A percentile compares a stretch with the other conserved stretches of the same genome.
Evolutionary conservation across 2,329 filamentous ascomycete genomes (phyloP).

Genomic region (Pseudopyrenochaeta lycopersici): DNA sequence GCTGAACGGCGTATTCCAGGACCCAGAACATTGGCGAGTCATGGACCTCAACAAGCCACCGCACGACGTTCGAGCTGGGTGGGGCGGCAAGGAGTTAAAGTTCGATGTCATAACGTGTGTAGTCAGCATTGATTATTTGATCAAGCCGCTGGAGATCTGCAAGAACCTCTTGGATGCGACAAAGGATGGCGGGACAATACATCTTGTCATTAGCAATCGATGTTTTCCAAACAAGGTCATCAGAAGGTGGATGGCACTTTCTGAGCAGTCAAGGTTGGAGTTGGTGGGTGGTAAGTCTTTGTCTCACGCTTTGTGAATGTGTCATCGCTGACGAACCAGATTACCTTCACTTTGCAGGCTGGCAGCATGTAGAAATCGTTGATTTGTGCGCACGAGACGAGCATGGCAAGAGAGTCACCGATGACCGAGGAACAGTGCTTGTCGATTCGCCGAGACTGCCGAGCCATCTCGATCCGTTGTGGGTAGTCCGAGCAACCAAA

Average conservation of each 20-base stretch:
- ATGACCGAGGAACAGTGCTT: slow-evolving; percentile 30
- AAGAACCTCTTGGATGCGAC: slow-evolving; percentile 51
- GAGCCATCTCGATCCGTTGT: slow-evolving; percentile 36
- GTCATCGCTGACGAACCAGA: slow-evolving; percentile 27
- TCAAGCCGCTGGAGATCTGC: slow-evolving; percentile 57
- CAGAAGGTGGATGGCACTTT: slow-evolving; percentile 56
- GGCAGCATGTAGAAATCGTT: slow-evolving; percentile 63
- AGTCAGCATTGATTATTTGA: slow-evolving; percentile 63
- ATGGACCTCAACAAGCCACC: slow-evolving; percentile 55
- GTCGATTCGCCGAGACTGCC: slow-evolving; percentile 17
- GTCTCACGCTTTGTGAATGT: not conserved
- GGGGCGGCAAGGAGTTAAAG: slow-evolving; percentile 8
- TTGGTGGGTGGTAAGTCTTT: slow-evolving; percentile 56
- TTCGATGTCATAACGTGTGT: slow-evolving; percentile 61
- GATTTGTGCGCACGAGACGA: slow-evolving; percentile 56
- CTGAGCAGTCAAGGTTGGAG: slow-evolving; percentile 56
- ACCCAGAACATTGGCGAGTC: slow-evolving; percentile 40
- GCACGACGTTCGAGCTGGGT: slow-evolving; percentile 37
- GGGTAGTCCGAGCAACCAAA: slow-evolving; percentile 33
- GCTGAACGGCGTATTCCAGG: slow-evolving; percentile 47
- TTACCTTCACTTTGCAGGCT: slow-evolving; percentile 62
- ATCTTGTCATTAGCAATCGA: slow-evolving; percentile 61
- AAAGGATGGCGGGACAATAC: slow-evolving; percentile 56
- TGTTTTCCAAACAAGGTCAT: slow-evolving; percentile 65
- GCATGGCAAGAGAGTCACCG: slow-evolving; percentile 25